Evolutionary conservation across 345 rosid species (phyloP).

Genomic region (Fremontodendron californicum): DNA sequence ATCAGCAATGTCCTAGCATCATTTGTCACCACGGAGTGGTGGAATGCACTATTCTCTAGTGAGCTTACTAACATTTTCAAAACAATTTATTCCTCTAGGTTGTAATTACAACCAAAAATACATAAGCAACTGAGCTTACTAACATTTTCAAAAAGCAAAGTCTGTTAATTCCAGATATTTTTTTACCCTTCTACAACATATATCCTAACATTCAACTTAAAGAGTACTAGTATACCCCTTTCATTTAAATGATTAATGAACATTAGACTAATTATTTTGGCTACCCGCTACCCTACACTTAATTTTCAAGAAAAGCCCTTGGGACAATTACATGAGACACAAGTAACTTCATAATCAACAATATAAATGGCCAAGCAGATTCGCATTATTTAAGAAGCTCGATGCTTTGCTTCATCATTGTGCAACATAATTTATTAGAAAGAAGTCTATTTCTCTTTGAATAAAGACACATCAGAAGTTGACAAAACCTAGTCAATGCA

Average conservation of each 20-base stretch:
- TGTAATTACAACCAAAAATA: background rate
- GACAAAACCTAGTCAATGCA: background rate
- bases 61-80: background rate
- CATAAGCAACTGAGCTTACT: background rate
- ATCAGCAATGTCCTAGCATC: background rate
- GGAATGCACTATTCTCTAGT: background rate
- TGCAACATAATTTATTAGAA: background rate
- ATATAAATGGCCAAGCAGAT: background rate
- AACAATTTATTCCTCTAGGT: background rate
- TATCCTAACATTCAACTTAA: background rate
- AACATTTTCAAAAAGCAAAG: background rate
- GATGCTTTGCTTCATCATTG: background rate
- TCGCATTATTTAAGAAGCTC: background rate
- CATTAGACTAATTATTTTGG: background rate
- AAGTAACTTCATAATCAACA: background rate
- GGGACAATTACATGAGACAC: background rate
- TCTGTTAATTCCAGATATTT: background rate
- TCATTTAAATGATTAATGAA: background rate
- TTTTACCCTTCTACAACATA: background rate
- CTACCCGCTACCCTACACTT: background rate
- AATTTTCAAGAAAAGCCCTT: background rate
- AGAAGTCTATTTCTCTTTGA: background rate
- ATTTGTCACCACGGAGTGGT: background rate
- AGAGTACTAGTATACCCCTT: background rate
- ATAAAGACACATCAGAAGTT: background rate